Evolutionary conservation across 2,329 filamentous ascomycete species (phyloP), one percentile per base, ranked within the genome.

Genomic region (Pseudocercospora macadamiae): DNA sequence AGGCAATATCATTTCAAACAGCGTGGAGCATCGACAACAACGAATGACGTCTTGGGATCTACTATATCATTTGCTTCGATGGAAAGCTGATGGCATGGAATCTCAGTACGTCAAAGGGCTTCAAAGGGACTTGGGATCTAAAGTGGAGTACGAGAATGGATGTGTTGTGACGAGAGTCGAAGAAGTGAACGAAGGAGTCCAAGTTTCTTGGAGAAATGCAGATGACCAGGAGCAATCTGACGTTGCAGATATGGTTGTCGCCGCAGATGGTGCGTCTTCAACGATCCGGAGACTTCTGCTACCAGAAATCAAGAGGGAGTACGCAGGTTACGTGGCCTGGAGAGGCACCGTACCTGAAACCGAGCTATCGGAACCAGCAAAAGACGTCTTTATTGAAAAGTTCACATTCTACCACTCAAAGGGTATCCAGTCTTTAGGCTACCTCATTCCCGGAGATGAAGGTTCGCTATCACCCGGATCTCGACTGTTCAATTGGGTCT

Each of bases 41-140:
- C 70, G 72, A 56, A 81, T 81, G 79, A 80, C 77, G 3, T 79
- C 76, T 55, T 81, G 79, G 79, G 78, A 80, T 55, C 55, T 80
- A 32, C 68, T 77, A 7, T 81, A 80, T 61, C 70, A 77, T 51
- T 59, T 80, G 5, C 70, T 80, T 60, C 72, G 79, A 26, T 77
- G 77, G 57, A 76, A 78, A 53, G 79, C 77, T 51, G 79, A 81
- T 57, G 75, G 75, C 64, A 54, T 71, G 39, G 48, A 69, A 32
- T 70, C 67, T 45, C 64, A 62, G 36, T 71, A 73, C 53, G 67
- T 70, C 7, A 47, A 64, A 4, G 65, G 55, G 3, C 63, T 67
- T 12, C 30, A 57, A 44, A 34, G 37, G 3, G 51, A 63, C 44
- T 59, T 62, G 4, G 51, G 60, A 37, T 55, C 54, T 7, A 66